Evolutionary conservation across 192 early-diverging fungal genomes (phyloP), one percentile per base, ranked within the genome.

Genomic region (Gryganskiella cystojenkinii): DNA sequence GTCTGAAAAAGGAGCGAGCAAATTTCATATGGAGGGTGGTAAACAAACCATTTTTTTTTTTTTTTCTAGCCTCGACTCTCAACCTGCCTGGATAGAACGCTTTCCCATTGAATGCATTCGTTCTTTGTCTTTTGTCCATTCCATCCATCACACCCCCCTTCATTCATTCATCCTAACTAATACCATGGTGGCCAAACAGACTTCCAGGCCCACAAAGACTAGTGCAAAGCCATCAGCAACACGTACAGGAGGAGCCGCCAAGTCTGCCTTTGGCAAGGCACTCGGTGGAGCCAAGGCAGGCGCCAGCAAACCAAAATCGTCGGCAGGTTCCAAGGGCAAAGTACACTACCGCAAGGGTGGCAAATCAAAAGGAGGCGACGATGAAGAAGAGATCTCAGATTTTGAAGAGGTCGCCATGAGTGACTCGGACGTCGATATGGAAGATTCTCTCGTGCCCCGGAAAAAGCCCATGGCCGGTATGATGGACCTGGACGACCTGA

Each of bases 401-500:
- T 69, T 78, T 33, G 74, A 78, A 47, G 74, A 78, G 56, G 74
- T 78, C 33, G 74, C 74, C 31, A 78, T 78, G 74, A 78, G 74
- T 27, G 74, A 78, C 37, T 78, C 74, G 37, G 74, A 78, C 25
- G 66, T 69, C 35, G 74, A 78, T 24, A 78, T 78, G 74, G 74
- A 78, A 17, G n/a, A 13, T 8, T 78, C 74, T 15, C 55, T 78
- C 20, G 74, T 78, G 27, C 74, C 74, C 3, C 65, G 67, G 46
- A 78, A 78, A 60, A 68, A 62, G 56, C 74, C 66, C 49, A 40
- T 44, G 31, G 60, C 66, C 14, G 53, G 43, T n/a, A n/a, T n/a
- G 20, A 28, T 78, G 37, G 74, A 78, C 56, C 61, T 78, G 40
- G 74, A 78, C 30, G 74, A 78, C 30, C 49, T 78, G 19, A 78